phyloP scores from a whole-genome alignment of 2,329 filamentous ascomycete species.

The Arthrobotrys iridis region DNA sequence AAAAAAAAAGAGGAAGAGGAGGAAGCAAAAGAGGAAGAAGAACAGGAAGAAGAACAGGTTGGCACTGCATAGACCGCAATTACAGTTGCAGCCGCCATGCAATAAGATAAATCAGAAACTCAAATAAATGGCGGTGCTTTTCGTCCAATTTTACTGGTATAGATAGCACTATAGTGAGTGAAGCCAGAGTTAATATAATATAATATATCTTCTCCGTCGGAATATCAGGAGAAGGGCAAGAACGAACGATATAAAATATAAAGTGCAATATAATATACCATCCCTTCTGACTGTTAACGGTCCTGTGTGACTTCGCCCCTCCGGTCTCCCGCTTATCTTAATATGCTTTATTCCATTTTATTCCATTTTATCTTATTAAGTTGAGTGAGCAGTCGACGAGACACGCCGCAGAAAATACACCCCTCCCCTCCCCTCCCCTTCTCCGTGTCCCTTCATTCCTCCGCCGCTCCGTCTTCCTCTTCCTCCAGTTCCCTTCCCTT shows the following conservation, averaged over 20 bases:
- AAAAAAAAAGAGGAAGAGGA: not conserved
- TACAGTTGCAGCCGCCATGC: constrained; percentile 3
- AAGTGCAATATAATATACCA: not conserved
- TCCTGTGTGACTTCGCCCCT: constrained; percentile 10
- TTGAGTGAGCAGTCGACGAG: no score
- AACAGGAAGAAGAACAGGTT: no score
- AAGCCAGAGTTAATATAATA: not conserved
- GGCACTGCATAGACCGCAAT: no score
- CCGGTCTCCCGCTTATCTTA: constrained; percentile 3
- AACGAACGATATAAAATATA: not conserved
- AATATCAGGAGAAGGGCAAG: not conserved
- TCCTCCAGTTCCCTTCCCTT: not conserved
- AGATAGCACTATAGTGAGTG: no score
- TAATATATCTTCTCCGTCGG: no score
- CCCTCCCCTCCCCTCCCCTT: no score
- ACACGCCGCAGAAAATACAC: not conserved
- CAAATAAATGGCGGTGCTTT: not conserved
- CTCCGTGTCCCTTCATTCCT: constrained; percentile 9
- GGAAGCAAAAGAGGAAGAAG: no score
- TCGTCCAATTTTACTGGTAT: no score
- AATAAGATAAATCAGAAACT: not conserved
- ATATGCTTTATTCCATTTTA: not conserved
- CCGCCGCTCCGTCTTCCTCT: not conserved
- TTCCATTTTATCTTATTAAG: no score
- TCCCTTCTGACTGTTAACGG: constrained; percentile 1